Percentiles rank a stretch among this genome's conserved stretches.
phyloP scores from a whole-genome alignment of 2,329 filamentous ascomycete species.

The Chaetomium sp. region DNA sequence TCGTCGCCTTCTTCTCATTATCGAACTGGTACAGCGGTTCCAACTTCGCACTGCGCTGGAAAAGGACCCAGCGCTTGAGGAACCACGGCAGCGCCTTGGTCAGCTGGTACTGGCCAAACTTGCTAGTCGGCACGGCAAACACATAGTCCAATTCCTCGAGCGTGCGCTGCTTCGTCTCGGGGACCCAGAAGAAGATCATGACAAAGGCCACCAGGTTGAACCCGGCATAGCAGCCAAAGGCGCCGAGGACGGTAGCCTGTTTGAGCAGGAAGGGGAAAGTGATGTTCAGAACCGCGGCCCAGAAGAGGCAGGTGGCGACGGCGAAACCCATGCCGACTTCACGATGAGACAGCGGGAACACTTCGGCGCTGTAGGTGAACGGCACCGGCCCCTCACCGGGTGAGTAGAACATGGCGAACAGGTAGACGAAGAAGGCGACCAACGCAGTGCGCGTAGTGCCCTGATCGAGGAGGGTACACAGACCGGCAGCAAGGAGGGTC shows the following conservation, averaged over 20 bases:
- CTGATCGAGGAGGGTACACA: slow-evolving; percentile 46
- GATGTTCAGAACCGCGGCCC: slow-evolving; percentile 54
- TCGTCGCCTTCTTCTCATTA: slow-evolving; percentile 2
- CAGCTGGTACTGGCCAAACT: slow-evolving; percentile 52
- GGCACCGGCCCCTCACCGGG: slow-evolving; percentile 62
- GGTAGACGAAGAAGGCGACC: slow-evolving; percentile 53
- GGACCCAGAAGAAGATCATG: slow-evolving; percentile 51
- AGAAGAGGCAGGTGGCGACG: slow-evolving; percentile 58
- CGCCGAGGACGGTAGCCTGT: slow-evolving; percentile 38
- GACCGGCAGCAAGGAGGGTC: slow-evolving; percentile 57
- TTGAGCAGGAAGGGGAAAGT: slow-evolving; percentile 55
- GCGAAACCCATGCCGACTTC: slow-evolving; percentile 67
- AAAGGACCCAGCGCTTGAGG: slow-evolving; percentile 51
- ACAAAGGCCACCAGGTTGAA: slow-evolving; percentile 49
- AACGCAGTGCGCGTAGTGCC: slow-evolving; percentile 32
- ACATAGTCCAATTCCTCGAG: slow-evolving; percentile 55
- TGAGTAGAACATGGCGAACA: slow-evolving; percentile 58
- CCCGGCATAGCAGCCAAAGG: slow-evolving; percentile 49
- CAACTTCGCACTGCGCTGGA: slow-evolving; percentile 39
- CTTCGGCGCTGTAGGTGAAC: slow-evolving; percentile 62
- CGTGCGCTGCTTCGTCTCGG: slow-evolving; percentile 55
- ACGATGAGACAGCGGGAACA: slow-evolving; percentile 63
- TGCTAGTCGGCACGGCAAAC: slow-evolving; percentile 52
- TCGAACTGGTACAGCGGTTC: slow-evolving; percentile 41
- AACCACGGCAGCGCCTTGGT: slow-evolving; percentile 54